A percentile compares a stretch with the other conserved stretches of the same genome.
Conservation (phyloP, 345 rosid genomes). For the Boechera stricta region DNA sequence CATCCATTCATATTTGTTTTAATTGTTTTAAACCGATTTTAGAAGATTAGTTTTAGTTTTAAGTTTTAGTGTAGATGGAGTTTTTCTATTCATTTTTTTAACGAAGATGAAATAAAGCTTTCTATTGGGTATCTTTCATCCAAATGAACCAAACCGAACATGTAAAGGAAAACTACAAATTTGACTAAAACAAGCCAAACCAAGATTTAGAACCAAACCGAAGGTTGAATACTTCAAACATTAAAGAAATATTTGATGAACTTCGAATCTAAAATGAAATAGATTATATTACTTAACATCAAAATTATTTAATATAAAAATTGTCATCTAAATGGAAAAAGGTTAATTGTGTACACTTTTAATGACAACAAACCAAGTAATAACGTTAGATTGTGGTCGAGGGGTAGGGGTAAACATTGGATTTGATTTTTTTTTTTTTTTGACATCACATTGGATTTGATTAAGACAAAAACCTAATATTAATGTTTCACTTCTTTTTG, state of each 20-base stretch:
- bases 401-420: not conserved
- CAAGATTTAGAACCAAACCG: not conserved
- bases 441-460: not conserved
- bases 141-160: not conserved
- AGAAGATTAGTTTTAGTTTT: not conserved
- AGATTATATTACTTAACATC: too few species aligned
- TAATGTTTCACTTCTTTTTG: conserved; percentile 29
- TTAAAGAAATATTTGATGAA: too few species aligned
- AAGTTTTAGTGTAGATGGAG: not conserved
- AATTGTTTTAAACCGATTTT: not conserved
- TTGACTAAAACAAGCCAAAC: not conserved
- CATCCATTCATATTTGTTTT: not conserved
- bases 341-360: not conserved
- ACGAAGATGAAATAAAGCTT: not conserved
- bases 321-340: not conserved
- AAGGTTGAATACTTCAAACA: not conserved
- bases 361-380: not conserved
- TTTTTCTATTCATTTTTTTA: not conserved
- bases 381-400: not conserved
- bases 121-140: not conserved
- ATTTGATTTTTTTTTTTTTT: not conserved
- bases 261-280: too few species aligned
- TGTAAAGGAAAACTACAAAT: not conserved
- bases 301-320: too few species aligned
- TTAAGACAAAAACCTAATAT: conserved; percentile 41